Base-by-base conservation (phyloP, 2,329 filamentous ascomycete species). In the Diaporthe australafricana region DNA sequence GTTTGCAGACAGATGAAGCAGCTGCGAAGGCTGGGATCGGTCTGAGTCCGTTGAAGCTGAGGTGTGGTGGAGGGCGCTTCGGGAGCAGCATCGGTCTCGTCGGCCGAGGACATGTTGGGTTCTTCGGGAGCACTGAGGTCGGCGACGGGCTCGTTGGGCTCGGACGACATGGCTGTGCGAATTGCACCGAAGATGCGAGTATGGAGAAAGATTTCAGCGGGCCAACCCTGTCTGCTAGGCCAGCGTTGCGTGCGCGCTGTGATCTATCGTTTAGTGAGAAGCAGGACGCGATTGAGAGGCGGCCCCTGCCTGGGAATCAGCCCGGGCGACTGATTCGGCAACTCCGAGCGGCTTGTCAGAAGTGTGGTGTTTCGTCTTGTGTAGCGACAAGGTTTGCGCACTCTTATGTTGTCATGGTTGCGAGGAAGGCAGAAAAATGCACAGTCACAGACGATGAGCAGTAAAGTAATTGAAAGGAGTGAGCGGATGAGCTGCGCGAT, bases 1-100 rank as follows among this genome's bases (percentile, higher is more conserved):
- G 89, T 89, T 74, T 84, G 86, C 38, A 91, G 85, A 78, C 90
- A 92, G 77, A 92, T 90, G 82, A 90, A 92, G 84, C 90, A 92
- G 77, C 84, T 85, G 63, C 83, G 83, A 32, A 77, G 78, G 48
- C 76, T 73, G 32, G 76, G 69, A 14, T 75, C 74, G 45, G 73
- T 72, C 9, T 70, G 63, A 17, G 70, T 55, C 5, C 72, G 72
- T 25, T 72, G 72, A 3, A 73, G 70, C n/a, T 25, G 52, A 9
- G 72, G 70, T 1, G 38, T 38, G 8, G 65, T 53, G 5, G 63
- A 32, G 11, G 60, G 14, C 8, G 57, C 27, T 20, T 52, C 22
- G 52, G 71, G n/a, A 27, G 40, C 35, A 38, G 69, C 47, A 27
- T 48, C 42, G 48, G 48, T 53, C 22, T 16, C 48, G 60, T 45